Evolutionary conservation across 164 flowering plant genomes (phyloP).

Genomic region (Vitis amurensis): DNA sequence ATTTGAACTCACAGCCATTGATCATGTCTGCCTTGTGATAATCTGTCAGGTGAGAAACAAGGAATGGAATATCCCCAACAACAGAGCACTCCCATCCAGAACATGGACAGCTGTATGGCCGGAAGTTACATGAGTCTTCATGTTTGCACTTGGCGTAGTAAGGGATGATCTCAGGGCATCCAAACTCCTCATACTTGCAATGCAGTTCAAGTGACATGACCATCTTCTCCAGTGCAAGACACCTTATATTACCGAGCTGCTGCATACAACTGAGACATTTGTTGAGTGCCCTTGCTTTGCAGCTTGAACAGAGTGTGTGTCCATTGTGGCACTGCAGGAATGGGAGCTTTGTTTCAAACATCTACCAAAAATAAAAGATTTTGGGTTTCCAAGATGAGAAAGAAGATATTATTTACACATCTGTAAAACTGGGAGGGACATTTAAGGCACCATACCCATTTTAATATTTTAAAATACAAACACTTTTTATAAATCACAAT

Average conservation of each 20-base stretch:
- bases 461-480: no score
- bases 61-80: conserved; percentile 52
- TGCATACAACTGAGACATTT: conserved; percentile 66
- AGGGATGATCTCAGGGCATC: conserved; percentile 64
- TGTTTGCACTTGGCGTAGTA: conserved; percentile 64
- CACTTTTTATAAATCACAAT: no score
- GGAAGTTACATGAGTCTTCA: conserved; percentile 49
- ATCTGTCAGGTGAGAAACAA: conserved; percentile 57
- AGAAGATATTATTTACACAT: no score
- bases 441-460: no score
- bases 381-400: no score
- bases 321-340: conserved; percentile 62
- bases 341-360: no score
- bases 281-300: conserved; percentile 60
- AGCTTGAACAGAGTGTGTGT: conserved; percentile 59
- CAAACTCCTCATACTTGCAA: conserved; percentile 11
- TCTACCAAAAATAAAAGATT: no score
- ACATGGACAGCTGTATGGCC: conserved; percentile 66
- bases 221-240: conserved; percentile 64
- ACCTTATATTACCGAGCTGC: conserved; percentile 66
- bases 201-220: conserved; percentile 55
- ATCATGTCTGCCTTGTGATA: conserved; percentile 70
- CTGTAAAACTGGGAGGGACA: no score
- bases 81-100: conserved; percentile 65
- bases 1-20: conserved; percentile 63